Evolutionary conservation across 23 red algal species (phyloP).

Genomic region (Gracilaria vermiculophylla): DNA sequence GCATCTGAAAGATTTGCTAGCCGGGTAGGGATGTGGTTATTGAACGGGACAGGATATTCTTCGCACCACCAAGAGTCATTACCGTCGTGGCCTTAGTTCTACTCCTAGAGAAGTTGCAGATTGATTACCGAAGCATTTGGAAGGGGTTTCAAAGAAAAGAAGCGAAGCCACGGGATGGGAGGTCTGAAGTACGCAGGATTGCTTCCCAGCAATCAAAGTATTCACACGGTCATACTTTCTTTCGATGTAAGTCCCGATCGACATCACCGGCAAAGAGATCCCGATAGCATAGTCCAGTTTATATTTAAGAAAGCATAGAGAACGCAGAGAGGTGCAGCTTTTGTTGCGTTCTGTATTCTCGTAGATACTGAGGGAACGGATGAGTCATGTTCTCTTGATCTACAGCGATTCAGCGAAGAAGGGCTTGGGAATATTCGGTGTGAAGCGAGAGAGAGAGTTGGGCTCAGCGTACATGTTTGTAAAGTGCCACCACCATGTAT

Average conservation of each 20-base stretch:
- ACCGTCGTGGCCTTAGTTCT: neutral
- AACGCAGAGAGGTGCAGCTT: neutral
- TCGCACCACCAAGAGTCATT: neutral
- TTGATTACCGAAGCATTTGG: neutral
- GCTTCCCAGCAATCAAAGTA: neutral
- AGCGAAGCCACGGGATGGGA: neutral
- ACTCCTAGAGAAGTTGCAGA: neutral
- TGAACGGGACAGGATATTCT: neutral
- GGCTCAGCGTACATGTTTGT: neutral
- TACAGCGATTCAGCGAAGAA: neutral
- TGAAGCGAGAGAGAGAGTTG: neutral
- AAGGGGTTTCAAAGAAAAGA: neutral
- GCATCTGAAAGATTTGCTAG: neutral
- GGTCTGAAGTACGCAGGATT: neutral
- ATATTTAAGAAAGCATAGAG: neutral
- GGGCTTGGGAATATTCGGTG: neutral
- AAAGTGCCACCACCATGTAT: neutral
- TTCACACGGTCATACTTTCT: neutral
- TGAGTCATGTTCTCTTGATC: neutral
- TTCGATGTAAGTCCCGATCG: neutral
- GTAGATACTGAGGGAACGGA: neutral
- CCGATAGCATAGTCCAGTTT: neutral
- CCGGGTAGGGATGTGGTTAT: neutral
- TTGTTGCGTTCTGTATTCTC: slow-evolving; percentile 7
- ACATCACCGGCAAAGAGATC: neutral